Evolutionary conservation across 176 grass and related monocot species (phyloP), one percentile per base, ranked within the genome.

Genomic region (Avena sativa): DNA sequence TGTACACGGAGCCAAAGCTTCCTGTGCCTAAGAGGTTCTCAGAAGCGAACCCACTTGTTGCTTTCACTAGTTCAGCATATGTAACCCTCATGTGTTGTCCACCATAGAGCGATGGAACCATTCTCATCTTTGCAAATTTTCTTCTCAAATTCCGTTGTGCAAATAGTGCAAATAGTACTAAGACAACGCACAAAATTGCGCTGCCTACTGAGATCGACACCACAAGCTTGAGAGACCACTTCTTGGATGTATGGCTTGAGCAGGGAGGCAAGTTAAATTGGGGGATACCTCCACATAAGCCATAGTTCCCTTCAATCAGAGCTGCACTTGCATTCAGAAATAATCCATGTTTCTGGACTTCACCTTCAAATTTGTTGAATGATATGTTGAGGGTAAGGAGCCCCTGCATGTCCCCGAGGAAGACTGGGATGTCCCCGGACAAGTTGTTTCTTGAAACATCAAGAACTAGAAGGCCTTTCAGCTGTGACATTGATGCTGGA

Each of bases 401-500:
- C 3, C 86, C 86, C 3, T 7, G 3, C 17, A 89, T 59, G 3
- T 9, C 78, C 9, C 15, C 79, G 40, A 94, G 32, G 51, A 88
- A 84, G 1, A 60, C 26, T 21, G 90, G 93, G 19, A 95, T 86
- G 21, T 9, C 10, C 62, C 90, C 90, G 4, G 80, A 86, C 6
- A 95, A 82, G 51, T 53, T 80, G 28, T 90, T 95, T 9, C 56
- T 28, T 6, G 88, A 84, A 52, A 95, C 76, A 81, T 90, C 60
- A 71, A 90, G 80, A 48, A n/a, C 46, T 21, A 66, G 4, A n/a
- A 94, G 83, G 0, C 89, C 86, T 23, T 20, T 77, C 26, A 91
- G 2, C 43, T 84, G 79, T 55, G 34, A 84, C 30, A 25, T 84
- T 16, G 89, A 72, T 6, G 23, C 34, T 51, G 86, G 92, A 78